phyloP scores from a whole-genome alignment of 2,329 filamentous ascomycete species.

The Paraphoma chrysanthemicola region DNA sequence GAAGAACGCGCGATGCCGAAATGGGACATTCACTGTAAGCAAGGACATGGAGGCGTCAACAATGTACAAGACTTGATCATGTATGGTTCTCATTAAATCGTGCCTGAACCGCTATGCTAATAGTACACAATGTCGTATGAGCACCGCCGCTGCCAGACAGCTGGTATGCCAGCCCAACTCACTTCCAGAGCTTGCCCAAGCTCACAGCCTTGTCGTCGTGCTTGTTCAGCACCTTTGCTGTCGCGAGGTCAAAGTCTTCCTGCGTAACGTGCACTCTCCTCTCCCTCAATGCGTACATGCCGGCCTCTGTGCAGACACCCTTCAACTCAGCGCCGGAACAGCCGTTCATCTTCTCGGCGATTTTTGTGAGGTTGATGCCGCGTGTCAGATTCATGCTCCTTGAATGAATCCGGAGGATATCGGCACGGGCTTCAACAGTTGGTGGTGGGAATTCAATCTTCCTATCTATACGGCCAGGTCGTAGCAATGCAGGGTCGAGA shows the following conservation, averaged over 20 bases:
- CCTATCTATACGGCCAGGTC: constrained; percentile 96
- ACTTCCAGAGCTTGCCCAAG: constrained; percentile 87
- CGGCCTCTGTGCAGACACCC: constrained; percentile 97
- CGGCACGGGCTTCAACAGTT: constrained; percentile 92
- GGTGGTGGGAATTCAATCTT: constrained; percentile 99
- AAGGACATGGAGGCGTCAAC: too few relatives aligned
- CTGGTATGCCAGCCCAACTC: constrained; percentile 25
- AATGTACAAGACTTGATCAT: too few relatives aligned
- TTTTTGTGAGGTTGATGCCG: constrained; percentile 97
- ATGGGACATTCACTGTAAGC: neutral
- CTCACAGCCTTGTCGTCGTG: constrained; percentile 98
- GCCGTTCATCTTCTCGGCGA: constrained; percentile 99
- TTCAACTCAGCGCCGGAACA: constrained; percentile 98
- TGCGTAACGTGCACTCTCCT: constrained; percentile 97
- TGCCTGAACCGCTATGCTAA: constrained; percentile 19
- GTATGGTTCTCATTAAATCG: too few relatives aligned
- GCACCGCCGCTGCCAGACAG: constrained; percentile 1
- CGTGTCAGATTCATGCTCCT: constrained; percentile 98
- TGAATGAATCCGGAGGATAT: constrained; percentile 97
- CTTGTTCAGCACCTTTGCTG: constrained; percentile 99
- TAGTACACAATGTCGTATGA: constrained; percentile 16
- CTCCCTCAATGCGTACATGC: constrained; percentile 97
- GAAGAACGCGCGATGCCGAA: neutral
- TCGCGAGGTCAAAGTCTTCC: constrained; percentile 98
- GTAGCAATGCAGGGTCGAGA: constrained; percentile 89